Evolutionary conservation across 352 stramenopile species (phyloP).

Genomic region (Phytophthora pisi): DNA sequence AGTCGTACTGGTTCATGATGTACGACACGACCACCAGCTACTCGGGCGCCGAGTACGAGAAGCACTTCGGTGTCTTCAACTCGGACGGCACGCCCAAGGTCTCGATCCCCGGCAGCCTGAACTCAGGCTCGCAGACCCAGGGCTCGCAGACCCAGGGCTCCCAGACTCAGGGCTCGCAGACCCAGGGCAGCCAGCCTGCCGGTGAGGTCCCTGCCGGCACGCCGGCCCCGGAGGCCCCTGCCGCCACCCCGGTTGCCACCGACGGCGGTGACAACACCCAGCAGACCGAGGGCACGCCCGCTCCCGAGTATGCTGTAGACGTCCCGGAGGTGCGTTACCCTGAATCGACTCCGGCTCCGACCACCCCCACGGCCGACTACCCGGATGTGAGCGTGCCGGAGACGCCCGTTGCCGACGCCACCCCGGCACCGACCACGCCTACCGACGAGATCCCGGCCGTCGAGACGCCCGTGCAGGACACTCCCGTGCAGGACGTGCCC

Average conservation of each 20-base stretch:
- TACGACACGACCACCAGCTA: constrained; percentile 59
- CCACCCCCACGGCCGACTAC: neutral
- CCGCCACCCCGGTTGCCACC: neutral
- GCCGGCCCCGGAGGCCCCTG: neutral
- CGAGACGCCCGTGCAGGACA: constrained; percentile 15
- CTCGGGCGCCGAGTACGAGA: constrained; percentile 56
- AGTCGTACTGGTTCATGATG: constrained; percentile 70
- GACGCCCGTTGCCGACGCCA: constrained; percentile 7
- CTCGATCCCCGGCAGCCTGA: constrained; percentile 29
- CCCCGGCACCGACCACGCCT: constrained; percentile 2
- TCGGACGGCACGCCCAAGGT: constrained; percentile 47
- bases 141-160: neutral
- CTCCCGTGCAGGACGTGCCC: constrained; percentile 10
- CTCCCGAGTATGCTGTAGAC: constrained; percentile 1
- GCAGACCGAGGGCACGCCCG: constrained; percentile 5
- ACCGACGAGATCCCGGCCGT: constrained; percentile 10
- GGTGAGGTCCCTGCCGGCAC: neutral
- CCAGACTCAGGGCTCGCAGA: constrained; percentile 5
- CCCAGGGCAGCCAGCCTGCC: constrained; percentile 7
- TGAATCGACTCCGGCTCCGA: constrained; percentile 10
- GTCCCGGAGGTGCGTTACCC: neutral
- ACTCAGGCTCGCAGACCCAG: neutral
- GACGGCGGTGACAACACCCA: constrained; percentile 22
- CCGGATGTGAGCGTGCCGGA: constrained; percentile 14
- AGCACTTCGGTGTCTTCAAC: constrained; percentile 55